phyloP scores from a whole-genome alignment of 2,329 filamentous ascomycete species.

The Alternaria triticimaculans region DNA sequence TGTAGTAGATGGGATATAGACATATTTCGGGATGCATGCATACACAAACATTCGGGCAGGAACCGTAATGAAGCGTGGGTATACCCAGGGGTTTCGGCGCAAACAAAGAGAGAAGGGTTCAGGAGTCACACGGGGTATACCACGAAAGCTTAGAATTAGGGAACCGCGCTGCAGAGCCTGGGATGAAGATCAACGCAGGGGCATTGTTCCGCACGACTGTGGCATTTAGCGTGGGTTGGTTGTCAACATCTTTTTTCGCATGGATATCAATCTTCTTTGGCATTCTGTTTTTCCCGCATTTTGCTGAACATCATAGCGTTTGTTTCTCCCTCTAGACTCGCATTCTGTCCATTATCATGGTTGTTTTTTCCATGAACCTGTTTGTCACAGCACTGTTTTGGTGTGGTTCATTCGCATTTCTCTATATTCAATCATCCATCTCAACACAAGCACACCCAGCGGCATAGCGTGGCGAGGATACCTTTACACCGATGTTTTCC shows the following conservation, averaged over 20 bases:
- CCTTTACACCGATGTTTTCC: conserved; percentile 15
- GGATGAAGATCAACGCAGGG: conserved; percentile 24
- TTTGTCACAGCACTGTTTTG: conserved; percentile 32
- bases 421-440: conserved; percentile 14
- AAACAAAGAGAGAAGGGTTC: conserved; percentile 6
- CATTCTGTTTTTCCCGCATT: conserved; percentile 20
- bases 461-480: conserved; percentile 36
- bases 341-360: conserved; percentile 17
- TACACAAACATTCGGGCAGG: conserved; percentile 30
- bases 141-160: conserved; percentile 13
- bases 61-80: conserved; percentile 34
- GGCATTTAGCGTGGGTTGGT: conserved; percentile 49
- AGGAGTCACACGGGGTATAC: conserved; percentile 6
- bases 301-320: conserved; percentile 38
- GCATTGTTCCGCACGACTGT: conserved; percentile 39
- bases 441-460: conserved; percentile 8
- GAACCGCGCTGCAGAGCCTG: conserved; percentile 18
- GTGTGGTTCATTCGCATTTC: conserved; percentile 29
- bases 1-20: neutral
- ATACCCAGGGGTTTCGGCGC: conserved; percentile 15
- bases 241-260: conserved; percentile 22
- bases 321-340: conserved; percentile 23
- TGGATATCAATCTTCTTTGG: conserved; percentile 26
- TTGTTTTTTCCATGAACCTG: conserved; percentile 6
- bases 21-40: conserved; percentile 3